A percentile compares a stretch with the other conserved stretches of the same genome.
Conservation (phyloP, 768 basidiomycete genomes). For the Sutorius australiensis region DNA sequence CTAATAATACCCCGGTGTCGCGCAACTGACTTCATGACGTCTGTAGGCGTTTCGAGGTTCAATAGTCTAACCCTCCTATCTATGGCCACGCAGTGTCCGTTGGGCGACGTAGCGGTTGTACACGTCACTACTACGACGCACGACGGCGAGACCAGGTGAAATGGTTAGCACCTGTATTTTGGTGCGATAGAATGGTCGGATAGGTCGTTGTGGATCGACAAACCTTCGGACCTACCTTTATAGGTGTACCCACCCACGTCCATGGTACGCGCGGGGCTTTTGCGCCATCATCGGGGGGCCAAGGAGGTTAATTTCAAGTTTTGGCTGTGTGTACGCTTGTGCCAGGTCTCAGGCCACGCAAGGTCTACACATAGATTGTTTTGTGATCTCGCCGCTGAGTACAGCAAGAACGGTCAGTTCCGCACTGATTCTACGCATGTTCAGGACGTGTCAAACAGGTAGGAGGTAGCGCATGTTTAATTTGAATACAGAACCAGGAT, state of each 20-base stretch:
- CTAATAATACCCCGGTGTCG: slow-evolving; percentile 4
- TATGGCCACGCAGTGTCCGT: slow-evolving; percentile 14
- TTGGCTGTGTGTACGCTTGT: background rate
- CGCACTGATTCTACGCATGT: background rate
- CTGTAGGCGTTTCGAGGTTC: background rate
- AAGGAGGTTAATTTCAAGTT: background rate
- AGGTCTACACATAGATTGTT: background rate
- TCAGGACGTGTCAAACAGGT: background rate
- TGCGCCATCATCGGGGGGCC: background rate
- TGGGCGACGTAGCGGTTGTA: slow-evolving; percentile 3
- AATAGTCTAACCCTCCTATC: slow-evolving; percentile 14
- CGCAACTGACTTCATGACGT: background rate
- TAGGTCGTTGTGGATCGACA: background rate
- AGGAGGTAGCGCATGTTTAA: background rate
- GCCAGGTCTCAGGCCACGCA: background rate
- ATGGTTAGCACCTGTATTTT: background rate
- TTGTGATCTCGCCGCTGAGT: background rate
- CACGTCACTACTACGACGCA: background rate
- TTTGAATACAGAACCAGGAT: background rate
- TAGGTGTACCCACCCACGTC: background rate
- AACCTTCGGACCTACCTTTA: background rate
- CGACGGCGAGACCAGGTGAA: background rate
- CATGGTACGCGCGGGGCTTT: background rate
- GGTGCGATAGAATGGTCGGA: background rate
- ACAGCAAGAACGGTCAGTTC: background rate